These are phyloP conservation scores for Panicum virgatum DNA, from an alignment of 202 grass and related monocot species.

Conservation along the genomic window DNA sequence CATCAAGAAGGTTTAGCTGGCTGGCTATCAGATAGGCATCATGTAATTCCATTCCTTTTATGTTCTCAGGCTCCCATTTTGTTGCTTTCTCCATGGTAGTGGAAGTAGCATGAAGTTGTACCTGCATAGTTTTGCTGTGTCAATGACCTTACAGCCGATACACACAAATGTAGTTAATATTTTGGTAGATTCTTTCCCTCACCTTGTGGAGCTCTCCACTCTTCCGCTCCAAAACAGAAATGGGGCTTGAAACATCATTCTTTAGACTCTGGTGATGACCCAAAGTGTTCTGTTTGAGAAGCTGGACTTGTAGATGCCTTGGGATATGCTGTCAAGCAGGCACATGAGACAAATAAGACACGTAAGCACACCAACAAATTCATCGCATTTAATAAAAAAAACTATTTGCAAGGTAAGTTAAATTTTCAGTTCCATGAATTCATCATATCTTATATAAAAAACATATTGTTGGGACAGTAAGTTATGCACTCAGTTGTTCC, in stretches of 20 bases:
- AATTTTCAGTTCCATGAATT: neutral
- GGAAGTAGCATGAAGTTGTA: slow-evolving; percentile 41
- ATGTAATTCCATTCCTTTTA: slow-evolving; percentile 60
- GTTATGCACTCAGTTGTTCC: neutral
- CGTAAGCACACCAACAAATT: neutral
- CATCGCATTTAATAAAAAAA: neutral
- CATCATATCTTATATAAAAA: neutral
- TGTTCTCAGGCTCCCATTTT: slow-evolving; percentile 88
- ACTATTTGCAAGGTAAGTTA: neutral
- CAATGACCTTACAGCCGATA: slow-evolving; percentile 2
- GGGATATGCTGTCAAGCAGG: slow-evolving; percentile 62
- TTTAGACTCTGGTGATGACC: slow-evolving; percentile 54
- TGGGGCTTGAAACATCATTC: slow-evolving; percentile 86
- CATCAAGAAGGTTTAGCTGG: slow-evolving; percentile 70
- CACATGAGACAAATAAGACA: slow-evolving; percentile 16
- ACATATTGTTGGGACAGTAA: neutral
- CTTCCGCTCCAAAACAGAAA: slow-evolving; percentile 82
- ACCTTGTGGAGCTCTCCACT: slow-evolving; percentile 79
- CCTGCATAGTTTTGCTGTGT: slow-evolving; percentile 13
- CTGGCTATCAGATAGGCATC: slow-evolving; percentile 74
- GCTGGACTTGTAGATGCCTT: slow-evolving; percentile 75
- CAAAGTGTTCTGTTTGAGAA: slow-evolving; percentile 60
- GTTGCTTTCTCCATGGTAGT: slow-evolving; percentile 85
- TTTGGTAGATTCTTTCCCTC: slow-evolving; percentile 10
- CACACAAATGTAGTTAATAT: neutral